These are phyloP conservation scores for Trichophyton schoenleinii DNA, from an alignment of 2,329 filamentous ascomycete genomes.

Conservation along the genomic window DNA sequence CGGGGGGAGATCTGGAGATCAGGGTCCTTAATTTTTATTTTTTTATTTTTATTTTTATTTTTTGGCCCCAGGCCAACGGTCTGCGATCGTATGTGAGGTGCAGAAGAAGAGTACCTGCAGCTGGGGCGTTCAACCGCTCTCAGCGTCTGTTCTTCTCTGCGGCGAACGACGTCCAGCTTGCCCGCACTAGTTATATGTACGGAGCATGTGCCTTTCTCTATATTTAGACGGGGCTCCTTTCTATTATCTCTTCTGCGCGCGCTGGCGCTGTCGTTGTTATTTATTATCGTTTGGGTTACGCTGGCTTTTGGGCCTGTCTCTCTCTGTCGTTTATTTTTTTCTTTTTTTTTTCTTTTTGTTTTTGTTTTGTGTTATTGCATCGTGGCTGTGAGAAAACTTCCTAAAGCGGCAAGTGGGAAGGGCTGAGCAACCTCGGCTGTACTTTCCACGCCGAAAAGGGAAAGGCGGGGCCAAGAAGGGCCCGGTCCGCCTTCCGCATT, in stretches of 20 bases:
- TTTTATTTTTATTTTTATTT: neutral
- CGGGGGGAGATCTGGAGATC: neutral
- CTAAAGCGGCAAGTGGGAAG: constrained; percentile 3
- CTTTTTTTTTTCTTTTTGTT: too few species aligned
- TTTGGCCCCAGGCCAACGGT: constrained; percentile 1
- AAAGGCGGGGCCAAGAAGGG: neutral
- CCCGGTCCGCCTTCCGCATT: constrained; percentile 2
- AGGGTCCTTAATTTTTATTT: neutral
- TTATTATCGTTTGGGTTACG: neutral
- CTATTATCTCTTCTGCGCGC: neutral
- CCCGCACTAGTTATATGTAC: neutral
- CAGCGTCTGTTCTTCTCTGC: neutral
- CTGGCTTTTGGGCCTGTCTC: neutral
- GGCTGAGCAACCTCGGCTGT: constrained; percentile 2
- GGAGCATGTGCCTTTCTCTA: neutral
- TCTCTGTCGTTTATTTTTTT: too few species aligned
- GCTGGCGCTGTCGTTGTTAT: too few species aligned
- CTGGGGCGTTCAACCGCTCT: neutral
- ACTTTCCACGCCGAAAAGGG: neutral
- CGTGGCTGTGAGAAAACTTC: neutral
- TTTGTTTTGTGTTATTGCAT: neutral
- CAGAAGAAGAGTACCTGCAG: neutral
- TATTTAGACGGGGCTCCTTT: neutral
- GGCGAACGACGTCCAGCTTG: neutral
- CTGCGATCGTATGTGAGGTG: neutral